Evolutionary conservation across 495 filamentous ascomycete genomes (phyloP), one percentile per base, ranked within the genome.

Genomic region (Penicillium paradoxum): DNA sequence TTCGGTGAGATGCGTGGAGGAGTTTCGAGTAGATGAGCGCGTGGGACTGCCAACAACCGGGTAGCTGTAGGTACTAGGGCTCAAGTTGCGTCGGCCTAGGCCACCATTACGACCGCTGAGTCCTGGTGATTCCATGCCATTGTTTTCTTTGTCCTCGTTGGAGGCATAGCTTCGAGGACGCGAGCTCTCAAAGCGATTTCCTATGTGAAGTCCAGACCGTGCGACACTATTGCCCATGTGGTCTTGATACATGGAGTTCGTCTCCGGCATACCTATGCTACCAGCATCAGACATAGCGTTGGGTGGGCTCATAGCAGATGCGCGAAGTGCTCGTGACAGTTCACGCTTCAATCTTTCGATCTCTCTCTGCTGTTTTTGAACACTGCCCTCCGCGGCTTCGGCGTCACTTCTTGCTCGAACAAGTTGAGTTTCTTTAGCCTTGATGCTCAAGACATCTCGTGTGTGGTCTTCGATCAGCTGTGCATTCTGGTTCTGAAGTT

Each of bases 401-500:
- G 87, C 87, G 55, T 99, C 95, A 59, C 85, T 86, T 15, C 91
- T 82, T 24, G 93, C 91, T 22, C 95, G 83, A 8, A 97, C 91
- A 7, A 99, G 78, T 61, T 99, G 95, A 6, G 95, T 97, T 67
- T 97, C 95, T 68, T 99, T 99, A 30, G 95, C 95, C 58, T 97
- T 97, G 69, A 97, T 91, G 57, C 89, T 89, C 18, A 99, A 79
- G 9, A 96, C 89, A 64, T 97, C 93, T 45, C 92, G 77, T 2
- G 95, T 99, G 62, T 97, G 92, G 59, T 97, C 93, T 72, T 99
- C 95, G 45, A 97, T 97, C 14, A 97, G 78, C 57, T 96, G 87
- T 14, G 95, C 93, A 59, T 99, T 97, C 62, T 96, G 87, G 57
- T 95, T 91, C 67, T 92, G 90, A 2, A 97, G 77, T 64, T 97